Conservation (phyloP, 2,329 filamentous ascomycete genomes). For the Pyrenochaeta sp. region DNA sequence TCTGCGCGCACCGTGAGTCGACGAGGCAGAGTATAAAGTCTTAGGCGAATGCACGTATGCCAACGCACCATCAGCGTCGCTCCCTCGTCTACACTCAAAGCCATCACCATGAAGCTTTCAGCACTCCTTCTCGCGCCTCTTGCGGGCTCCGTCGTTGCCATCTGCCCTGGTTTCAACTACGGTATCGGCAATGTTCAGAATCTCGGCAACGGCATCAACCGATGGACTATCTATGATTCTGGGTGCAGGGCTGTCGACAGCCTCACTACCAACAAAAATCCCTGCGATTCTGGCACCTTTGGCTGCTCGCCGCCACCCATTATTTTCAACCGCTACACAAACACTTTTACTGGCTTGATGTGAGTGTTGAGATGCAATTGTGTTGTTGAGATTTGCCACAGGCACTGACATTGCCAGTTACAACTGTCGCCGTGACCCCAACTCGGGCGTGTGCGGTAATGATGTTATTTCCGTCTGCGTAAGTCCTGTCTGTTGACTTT, state of each 20-base stretch:
- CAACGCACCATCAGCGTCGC: no score
- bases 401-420: neutral
- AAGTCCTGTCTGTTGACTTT: neutral
- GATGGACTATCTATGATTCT: slow-evolving; percentile 3
- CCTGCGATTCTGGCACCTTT: slow-evolving; percentile 2
- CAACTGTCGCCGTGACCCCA: slow-evolving; percentile 1
- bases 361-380: neutral
- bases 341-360: neutral
- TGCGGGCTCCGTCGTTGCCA: slow-evolving; percentile 2
- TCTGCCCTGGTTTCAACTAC: slow-evolving; percentile 9
- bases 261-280: slow-evolving; percentile 4
- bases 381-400: neutral
- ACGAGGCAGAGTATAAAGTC: no score
- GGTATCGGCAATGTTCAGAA: slow-evolving; percentile 4
- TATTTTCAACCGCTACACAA: slow-evolving; percentile 3
- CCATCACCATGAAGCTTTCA: slow-evolving; percentile 4
- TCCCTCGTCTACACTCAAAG: no score
- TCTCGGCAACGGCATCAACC: neutral
- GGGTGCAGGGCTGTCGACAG: slow-evolving; percentile 2
- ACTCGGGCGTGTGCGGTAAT: neutral
- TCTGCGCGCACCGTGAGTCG: no score
- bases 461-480: slow-evolving; percentile 6
- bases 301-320: slow-evolving; percentile 1
- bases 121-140: neutral
- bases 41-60: no score